Evolutionary conservation across 2,329 filamentous ascomycete species (phyloP).

Genomic region (Aspergillus felis): DNA sequence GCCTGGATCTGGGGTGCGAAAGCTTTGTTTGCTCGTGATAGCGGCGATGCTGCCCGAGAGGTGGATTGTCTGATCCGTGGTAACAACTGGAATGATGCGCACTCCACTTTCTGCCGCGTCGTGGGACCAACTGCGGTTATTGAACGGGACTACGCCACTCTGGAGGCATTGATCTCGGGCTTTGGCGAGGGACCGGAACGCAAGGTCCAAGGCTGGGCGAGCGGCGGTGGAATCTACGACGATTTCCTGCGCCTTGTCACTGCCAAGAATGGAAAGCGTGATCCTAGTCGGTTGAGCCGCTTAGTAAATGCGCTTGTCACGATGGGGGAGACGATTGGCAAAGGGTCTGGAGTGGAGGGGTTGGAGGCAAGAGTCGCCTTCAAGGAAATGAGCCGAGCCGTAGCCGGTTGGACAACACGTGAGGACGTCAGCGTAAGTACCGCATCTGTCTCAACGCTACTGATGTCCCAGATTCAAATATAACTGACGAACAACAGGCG

Average conservation of each 20-base stretch:
- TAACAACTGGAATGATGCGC: slow-evolving; percentile 72
- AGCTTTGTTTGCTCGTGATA: slow-evolving; percentile 73
- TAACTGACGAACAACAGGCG: slow-evolving; percentile 16
- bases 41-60: slow-evolving; percentile 65
- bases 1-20: slow-evolving; percentile 85
- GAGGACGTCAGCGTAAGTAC: slow-evolving; percentile 56
- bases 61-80: slow-evolving; percentile 78
- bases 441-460: background rate
- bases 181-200: slow-evolving; percentile 62
- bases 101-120: slow-evolving; percentile 72
- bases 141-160: slow-evolving; percentile 68
- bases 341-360: slow-evolving; percentile 50
- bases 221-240: slow-evolving; percentile 76
- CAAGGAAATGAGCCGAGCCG: slow-evolving; percentile 73
- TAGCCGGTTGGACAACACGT: slow-evolving; percentile 63
- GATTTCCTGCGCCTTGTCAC: slow-evolving; percentile 54
- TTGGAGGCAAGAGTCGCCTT: slow-evolving; percentile 67
- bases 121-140: slow-evolving; percentile 82
- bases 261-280: slow-evolving; percentile 35
- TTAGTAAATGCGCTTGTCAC: slow-evolving; percentile 47
- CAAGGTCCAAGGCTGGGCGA: slow-evolving; percentile 67
- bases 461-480: background rate
- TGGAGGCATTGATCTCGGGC: slow-evolving; percentile 65
- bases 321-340: slow-evolving; percentile 39
- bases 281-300: slow-evolving; percentile 40